Conservation (phyloP, 225 moss, liverwort and hornwort species). For the Rhytidiadelphus loreus region DNA sequence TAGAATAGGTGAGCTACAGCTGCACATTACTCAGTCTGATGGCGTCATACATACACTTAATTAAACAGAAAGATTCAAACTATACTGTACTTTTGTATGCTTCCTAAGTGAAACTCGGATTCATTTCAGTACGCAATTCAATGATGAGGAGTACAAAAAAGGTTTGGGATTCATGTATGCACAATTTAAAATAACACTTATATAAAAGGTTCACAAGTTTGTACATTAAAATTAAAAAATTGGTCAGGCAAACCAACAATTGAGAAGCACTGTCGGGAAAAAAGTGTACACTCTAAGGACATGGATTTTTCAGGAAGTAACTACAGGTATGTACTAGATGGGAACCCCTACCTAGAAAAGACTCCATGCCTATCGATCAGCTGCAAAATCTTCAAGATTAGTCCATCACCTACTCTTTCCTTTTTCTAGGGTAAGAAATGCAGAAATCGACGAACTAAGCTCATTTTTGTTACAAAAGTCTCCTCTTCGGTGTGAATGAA, state of each 20-base stretch:
- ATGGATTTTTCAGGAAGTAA: conserved; percentile 1
- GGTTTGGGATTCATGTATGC: background rate
- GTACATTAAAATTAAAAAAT: background rate
- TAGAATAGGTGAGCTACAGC: background rate
- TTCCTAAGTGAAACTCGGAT: background rate
- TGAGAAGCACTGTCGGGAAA: background rate
- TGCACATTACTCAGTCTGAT: background rate
- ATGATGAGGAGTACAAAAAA: background rate
- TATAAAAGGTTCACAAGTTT: background rate
- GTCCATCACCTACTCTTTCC: background rate
- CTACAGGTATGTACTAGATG: conserved; percentile 23
- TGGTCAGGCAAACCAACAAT: background rate
- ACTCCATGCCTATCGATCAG: background rate
- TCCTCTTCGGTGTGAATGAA: background rate
- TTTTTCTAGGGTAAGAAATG: background rate
- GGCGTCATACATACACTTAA: background rate
- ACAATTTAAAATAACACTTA: background rate
- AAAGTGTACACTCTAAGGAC: conserved; percentile 17
- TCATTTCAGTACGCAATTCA: background rate
- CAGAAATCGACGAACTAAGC: background rate
- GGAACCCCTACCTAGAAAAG: background rate
- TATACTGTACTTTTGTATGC: background rate
- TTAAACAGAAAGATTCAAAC: background rate
- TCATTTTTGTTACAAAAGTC: conserved; percentile 10
- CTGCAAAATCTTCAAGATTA: conserved; percentile 17